Evolutionary conservation across 495 filamentous ascomycete species (phyloP).

Genomic region (Aspergillus asperescens): DNA sequence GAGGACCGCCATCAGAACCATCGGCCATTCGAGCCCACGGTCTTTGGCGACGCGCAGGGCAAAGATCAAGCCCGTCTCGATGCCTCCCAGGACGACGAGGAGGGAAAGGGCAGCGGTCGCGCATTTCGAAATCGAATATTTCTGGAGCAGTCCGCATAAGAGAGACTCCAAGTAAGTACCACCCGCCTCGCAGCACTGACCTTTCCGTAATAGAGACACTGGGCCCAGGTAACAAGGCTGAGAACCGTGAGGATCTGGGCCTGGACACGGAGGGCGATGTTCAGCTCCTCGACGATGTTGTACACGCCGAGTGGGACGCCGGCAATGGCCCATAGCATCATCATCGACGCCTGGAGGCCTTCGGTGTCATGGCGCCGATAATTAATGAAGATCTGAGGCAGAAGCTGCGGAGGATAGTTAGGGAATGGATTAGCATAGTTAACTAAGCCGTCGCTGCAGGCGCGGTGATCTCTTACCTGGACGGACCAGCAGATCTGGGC

Average conservation of each 20-base stretch:
- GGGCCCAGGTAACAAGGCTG: conserved; percentile 59
- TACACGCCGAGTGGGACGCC: conserved; percentile 62
- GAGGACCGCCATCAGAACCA: conserved; percentile 55
- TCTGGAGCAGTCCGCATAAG: conserved; percentile 20
- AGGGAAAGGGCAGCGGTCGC: conserved; percentile 31
- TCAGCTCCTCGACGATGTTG: conserved; percentile 57
- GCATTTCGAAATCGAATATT: conserved; percentile 42
- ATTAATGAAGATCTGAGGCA: conserved; percentile 62
- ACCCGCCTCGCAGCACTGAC: too few species aligned
- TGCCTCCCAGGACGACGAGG: conserved; percentile 43
- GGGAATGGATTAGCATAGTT: background rate
- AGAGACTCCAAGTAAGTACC: conserved; percentile 3
- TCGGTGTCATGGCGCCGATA: conserved; percentile 54
- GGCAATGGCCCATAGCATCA: conserved; percentile 61
- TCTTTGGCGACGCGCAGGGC: conserved; percentile 40
- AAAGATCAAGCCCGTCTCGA: conserved; percentile 49
- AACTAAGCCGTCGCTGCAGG: too few species aligned
- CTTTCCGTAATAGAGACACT: conserved; percentile 60
- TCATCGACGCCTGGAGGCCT: conserved; percentile 59
- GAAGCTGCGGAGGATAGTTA: conserved; percentile 40
- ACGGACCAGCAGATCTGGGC: conserved; percentile 46
- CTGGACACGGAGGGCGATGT: conserved; percentile 55
- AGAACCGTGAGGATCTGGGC: conserved; percentile 56
- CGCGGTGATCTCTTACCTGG: too few species aligned
- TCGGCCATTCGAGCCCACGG: conserved; percentile 43